Base-by-base conservation (phyloP, 306 rosid species). In the Pachyrhizus erosus region DNA sequence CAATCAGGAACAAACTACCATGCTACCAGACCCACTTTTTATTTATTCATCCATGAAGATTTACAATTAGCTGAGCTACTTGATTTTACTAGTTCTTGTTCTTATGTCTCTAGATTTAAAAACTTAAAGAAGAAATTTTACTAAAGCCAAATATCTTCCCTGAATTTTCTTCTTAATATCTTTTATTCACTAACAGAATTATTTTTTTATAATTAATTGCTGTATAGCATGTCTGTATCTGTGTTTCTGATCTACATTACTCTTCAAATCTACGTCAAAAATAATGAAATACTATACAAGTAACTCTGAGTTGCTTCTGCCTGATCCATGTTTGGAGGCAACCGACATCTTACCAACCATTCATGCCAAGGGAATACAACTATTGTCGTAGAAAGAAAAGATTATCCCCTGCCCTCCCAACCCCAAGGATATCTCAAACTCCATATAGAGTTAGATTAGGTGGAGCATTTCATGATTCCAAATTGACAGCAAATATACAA, bases 31-130 rank as follows among this genome's bases (percentile, higher is more conserved):
- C 66, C 40, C 70, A 51, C 34, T 42, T 27, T 7, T 27, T 7
- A 21, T 83, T 18, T 31, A 11, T 65, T 37, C 34, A 74, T 17
- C 37, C 15, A 51, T 61, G 61, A 49, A 61, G 75, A 78, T 71
- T 60, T 13, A 15, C 71, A 62, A 62, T 24, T 26, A 43, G 20
- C 27, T 33, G 11, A 46, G 76, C 29, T 45, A 71, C 24, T 61
- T 42, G 40, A 37, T 84, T 83, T 42, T 14, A 67, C 58, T 72
- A 77, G 57, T 46, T 69, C 71, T 76, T 21, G 68, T 49, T n/a
- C n/a, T n/a, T n/a, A 9, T n/a, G 15, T n/a, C 61, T 7, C 20
- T 13, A 61, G 14, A 77, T 45, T 77, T 17, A 23, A 68, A 57
- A 54, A 45, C 20, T 17, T 76, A 10, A 20, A 67, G 42, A 52